Evolutionary conservation across 2,329 filamentous ascomycete genomes (phyloP), one percentile per base, ranked within the genome.

Genomic region (Exophiala calicioides): DNA sequence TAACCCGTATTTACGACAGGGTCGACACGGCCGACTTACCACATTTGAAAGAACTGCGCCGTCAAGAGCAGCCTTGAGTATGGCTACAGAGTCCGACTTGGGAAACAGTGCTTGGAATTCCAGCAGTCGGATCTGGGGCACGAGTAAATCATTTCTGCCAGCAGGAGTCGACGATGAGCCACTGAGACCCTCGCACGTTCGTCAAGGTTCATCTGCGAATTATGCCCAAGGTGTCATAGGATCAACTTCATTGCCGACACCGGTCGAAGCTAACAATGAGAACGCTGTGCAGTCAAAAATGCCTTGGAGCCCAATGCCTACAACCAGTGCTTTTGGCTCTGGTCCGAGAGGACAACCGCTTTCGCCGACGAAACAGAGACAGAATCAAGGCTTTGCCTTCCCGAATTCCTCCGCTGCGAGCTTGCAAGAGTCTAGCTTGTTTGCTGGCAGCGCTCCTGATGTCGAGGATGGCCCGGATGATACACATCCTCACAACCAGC

Each of bases 41-140:
- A 27, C 37, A 26, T 53, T 45, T 26, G 50, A 53, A 21, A 42
- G 40, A 15, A 47, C 33, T 18, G 35, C 50, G 16, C 40, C 45
- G 10, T 47, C 47, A 18, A 53, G 42, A 41, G 36, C 47, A 33
- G 33, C 33, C 13, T 15, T 45, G 24, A 32, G 62, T 40, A 65
- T 74, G 47, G 64, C 65, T 5, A 68, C 68, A 44, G 64, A 68
- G n/a, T 75, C 75, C 58, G 67, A 68, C 13, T 65, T 63, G 54
- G 65, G 65, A 31, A 71, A 68, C 45, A 56, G 67, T 24, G 68
- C 65, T 56, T 68, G 71, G 72, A 67, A 71, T 30, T 16, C 50
- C 21, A 32, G 46, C 63, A 59, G 63, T 63, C 72, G 68, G 23
- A 78, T 81, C 31, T 82, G 79, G 79, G 71, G 72, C 9, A 76